Base-by-base conservation (phyloP, 1,139 yeast genomes). In the Hansenula anomala region DNA sequence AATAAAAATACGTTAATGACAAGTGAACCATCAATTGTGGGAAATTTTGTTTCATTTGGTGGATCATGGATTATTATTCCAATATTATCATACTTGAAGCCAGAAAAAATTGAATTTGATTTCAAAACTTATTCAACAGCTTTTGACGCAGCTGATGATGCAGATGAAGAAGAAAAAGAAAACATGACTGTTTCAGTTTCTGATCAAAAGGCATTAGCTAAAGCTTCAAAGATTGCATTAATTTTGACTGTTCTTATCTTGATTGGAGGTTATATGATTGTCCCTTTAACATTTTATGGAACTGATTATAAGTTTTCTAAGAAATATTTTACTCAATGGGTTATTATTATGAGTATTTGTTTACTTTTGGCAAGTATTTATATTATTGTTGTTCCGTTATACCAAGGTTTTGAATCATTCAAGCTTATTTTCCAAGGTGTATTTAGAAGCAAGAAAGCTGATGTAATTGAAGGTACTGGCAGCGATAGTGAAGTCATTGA, bases 361-460 rank as follows among this genome's bases (percentile, higher is more conserved):
- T 43, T 63, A 12, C 31, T 67, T 17, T 34, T 54, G 9, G 65
- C 71, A 4, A 62, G 65, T 6, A 33, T 50, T 7, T 60, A 55
- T 41, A 66, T 69, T 37, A 60, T 64, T 19, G 36, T 67, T 19
- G 59, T 54, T 42, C 73, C 73, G 26, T 43, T 68, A 29, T 62
- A 58, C 51, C 69, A 67, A 49, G 49, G 49, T 6, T 37, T n/a
- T n/a, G 32, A 20, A 3, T 17, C 32, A 3, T 30, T 30, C n/a
- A 20, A 14, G 13, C 10, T 20, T 17, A 19, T 30, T 19, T 18
- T n/a, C 6, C 6, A 19, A 20, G 24, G 17, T 8, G 20, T 30
- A 4, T 20, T 20, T 12, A 14, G 16, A 4, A 20, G n/a, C 12
- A 20, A 19, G 19, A 28, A 28, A 12, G 3, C 14, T 17, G 29